Conservation (phyloP, 2,329 filamentous ascomycete genomes). For the Uncinocarpus reesii region DNA sequence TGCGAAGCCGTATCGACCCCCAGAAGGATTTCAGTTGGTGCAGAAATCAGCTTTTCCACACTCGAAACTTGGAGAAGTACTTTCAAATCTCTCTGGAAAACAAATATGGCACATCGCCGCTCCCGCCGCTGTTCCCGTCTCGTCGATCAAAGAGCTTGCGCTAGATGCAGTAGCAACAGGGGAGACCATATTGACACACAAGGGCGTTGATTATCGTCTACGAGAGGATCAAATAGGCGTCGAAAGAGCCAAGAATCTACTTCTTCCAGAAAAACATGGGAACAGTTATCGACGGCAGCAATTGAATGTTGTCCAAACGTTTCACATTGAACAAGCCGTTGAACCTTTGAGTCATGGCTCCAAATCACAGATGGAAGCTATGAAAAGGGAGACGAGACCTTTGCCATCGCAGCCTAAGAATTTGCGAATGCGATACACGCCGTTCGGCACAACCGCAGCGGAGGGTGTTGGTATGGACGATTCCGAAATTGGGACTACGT, state of each 20-base stretch:
- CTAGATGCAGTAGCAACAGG: slow-evolving; percentile 34
- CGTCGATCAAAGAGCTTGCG: slow-evolving; percentile 37
- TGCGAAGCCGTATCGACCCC: slow-evolving; percentile 33
- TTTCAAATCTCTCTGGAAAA: slow-evolving; percentile 35
- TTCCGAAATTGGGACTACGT: slow-evolving; percentile 29
- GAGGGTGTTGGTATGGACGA: slow-evolving; percentile 31
- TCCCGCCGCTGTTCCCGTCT: slow-evolving; percentile 36
- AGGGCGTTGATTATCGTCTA: slow-evolving; percentile 36
- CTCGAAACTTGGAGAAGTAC: slow-evolving; percentile 26
- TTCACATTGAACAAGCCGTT: slow-evolving; percentile 19
- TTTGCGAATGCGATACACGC: slow-evolving; percentile 38
- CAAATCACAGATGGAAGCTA: slow-evolving; percentile 2
- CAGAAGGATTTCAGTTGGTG: slow-evolving; percentile 34
- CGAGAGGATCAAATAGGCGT: slow-evolving; percentile 26
- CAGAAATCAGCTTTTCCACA: slow-evolving; percentile 25
- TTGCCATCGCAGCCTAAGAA: slow-evolving; percentile 34
- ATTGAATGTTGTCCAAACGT: slow-evolving; percentile 18
- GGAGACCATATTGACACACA: slow-evolving; percentile 33
- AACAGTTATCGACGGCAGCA: slow-evolving; percentile 26
- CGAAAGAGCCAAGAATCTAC: slow-evolving; percentile 26
- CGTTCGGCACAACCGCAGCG: slow-evolving; percentile 30
- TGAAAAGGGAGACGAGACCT: slow-evolving; percentile 25
- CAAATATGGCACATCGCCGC: slow-evolving; percentile 42
- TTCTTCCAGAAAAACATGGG: slow-evolving; percentile 30
- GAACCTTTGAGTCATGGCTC: slow-evolving; percentile 4